phyloP scores from a whole-genome alignment of 1,139 yeast species.

The Wickerhamomyces sp. region DNA sequence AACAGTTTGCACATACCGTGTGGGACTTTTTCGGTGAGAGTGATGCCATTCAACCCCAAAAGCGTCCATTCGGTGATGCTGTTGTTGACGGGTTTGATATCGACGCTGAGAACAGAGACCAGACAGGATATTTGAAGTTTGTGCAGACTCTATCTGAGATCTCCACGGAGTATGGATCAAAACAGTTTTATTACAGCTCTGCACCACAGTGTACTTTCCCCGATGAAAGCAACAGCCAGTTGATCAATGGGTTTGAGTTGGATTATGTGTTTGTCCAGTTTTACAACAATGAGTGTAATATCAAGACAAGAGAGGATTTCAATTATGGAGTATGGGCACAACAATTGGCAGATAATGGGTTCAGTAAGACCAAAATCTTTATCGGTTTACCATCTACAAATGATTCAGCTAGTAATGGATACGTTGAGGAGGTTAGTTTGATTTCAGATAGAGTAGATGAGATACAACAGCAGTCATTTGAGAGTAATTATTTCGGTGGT shows the following conservation, averaged over 20 bases:
- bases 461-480: slow-evolving; percentile 5
- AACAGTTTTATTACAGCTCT: slow-evolving; percentile 63
- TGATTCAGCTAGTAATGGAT: slow-evolving; percentile 55
- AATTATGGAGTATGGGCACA: slow-evolving; percentile 72
- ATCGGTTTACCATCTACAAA: slow-evolving; percentile 62
- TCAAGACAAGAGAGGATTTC: slow-evolving; percentile 36
- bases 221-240: slow-evolving; percentile 59
- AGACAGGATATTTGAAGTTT: slow-evolving; percentile 49
- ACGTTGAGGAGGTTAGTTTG: slow-evolving; percentile 35
- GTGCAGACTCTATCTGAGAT: slow-evolving; percentile 31
- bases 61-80: slow-evolving; percentile 64
- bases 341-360: slow-evolving; percentile 42
- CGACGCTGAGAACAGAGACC: slow-evolving; percentile 47
- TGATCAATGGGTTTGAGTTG: slow-evolving; percentile 48
- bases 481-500: slow-evolving; percentile 53
- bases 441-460: slow-evolving; percentile 23
- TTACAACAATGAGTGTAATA: slow-evolving; percentile 72
- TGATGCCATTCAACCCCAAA: background rate
- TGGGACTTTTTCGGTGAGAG: slow-evolving; percentile 77
- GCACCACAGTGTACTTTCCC: slow-evolving; percentile 89
- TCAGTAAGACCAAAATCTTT: slow-evolving; percentile 53
- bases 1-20: slow-evolving; percentile 53
- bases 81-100: slow-evolving; percentile 59
- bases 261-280: slow-evolving; percentile 81
- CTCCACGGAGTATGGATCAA: slow-evolving; percentile 13